Percentiles rank a stretch among this genome's conserved stretches.
These are phyloP conservation scores for Glaciozyma martinii DNA, from an alignment of 768 basidiomycete species.

Conservation along the genomic window DNA sequence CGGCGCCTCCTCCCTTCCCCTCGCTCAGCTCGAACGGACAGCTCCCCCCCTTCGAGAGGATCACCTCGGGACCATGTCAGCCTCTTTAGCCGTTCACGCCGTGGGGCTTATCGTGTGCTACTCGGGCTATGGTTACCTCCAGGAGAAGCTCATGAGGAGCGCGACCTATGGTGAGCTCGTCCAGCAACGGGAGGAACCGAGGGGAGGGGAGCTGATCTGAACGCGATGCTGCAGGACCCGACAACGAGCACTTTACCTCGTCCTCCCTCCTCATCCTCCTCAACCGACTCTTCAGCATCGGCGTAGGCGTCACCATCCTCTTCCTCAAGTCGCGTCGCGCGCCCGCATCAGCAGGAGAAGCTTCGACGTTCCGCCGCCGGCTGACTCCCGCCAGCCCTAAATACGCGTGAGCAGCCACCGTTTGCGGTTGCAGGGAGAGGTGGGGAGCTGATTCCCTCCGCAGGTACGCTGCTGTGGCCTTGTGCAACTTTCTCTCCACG, in stretches of 20 bases:
- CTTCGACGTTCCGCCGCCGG: constrained; percentile 4
- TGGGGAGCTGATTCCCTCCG: background rate
- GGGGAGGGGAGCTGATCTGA: background rate
- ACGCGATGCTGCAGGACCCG: background rate
- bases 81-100: constrained; percentile 20
- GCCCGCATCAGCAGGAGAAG: background rate
- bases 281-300: constrained; percentile 31
- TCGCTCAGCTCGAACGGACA: too few species aligned
- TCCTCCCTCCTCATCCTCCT: constrained; percentile 31
- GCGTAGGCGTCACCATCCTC: constrained; percentile 25
- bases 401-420: constrained; percentile 1
- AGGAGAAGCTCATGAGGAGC: constrained; percentile 34
- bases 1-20: too few species aligned
- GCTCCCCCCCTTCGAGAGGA: too few species aligned
- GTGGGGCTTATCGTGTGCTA: constrained; percentile 26
- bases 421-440: background rate
- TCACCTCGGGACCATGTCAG: background rate
- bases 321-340: constrained; percentile 9
- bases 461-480: constrained; percentile 28
- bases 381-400: constrained; percentile 1
- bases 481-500: constrained; percentile 32
- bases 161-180: constrained; percentile 27
- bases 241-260: constrained; percentile 30
- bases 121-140: constrained; percentile 21
- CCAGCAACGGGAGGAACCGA: background rate